Conservation (phyloP, 2,329 filamentous ascomycete genomes). For the Verticillium dahliae region DNA sequence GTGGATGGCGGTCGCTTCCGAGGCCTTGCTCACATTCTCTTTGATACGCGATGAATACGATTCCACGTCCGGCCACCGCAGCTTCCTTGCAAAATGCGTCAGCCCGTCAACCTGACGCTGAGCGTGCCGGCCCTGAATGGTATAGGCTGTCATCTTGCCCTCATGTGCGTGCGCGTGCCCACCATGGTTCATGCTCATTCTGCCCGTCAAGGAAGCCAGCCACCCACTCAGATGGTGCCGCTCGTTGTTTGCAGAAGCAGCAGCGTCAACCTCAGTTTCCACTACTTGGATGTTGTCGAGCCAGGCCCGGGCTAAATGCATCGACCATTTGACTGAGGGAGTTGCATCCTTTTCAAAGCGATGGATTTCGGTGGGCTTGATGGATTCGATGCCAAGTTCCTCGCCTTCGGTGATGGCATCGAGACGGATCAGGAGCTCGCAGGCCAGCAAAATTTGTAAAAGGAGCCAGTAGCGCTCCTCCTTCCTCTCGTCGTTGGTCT, state of each 20-base stretch:
- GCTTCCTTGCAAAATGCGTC: conserved; percentile 55
- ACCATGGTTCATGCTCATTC: conserved; percentile 37
- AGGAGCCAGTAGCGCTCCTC: conserved; percentile 63
- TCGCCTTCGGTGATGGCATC: conserved; percentile 57
- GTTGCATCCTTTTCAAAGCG: conserved; percentile 58
- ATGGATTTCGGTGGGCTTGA: conserved; percentile 50
- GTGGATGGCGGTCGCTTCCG: conserved; percentile 33
- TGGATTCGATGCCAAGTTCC: conserved; percentile 43
- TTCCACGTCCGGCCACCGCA: conserved; percentile 58
- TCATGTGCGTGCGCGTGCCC: conserved; percentile 22
- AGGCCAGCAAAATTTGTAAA: conserved; percentile 58
- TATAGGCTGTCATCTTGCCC: conserved; percentile 32
- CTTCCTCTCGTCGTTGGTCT: conserved; percentile 41
- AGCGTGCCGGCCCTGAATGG: conserved; percentile 48
- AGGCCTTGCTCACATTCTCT: conserved; percentile 37
- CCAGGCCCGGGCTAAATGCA: conserved; percentile 58
- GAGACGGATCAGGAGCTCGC: conserved; percentile 58
- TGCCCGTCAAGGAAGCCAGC: conserved; percentile 52
- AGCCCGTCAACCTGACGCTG: conserved; percentile 55
- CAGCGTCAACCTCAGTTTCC: conserved; percentile 18
- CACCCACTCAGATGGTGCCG: conserved; percentile 33
- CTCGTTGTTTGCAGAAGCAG: conserved; percentile 11
- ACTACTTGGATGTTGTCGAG: conserved; percentile 60
- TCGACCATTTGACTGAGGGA: conserved; percentile 58
- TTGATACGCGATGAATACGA: conserved; percentile 40